Percentiles rank a stretch among this genome's conserved stretches.
phyloP scores from a whole-genome alignment of 495 filamentous ascomycete species.

The Penicillium soppii region DNA sequence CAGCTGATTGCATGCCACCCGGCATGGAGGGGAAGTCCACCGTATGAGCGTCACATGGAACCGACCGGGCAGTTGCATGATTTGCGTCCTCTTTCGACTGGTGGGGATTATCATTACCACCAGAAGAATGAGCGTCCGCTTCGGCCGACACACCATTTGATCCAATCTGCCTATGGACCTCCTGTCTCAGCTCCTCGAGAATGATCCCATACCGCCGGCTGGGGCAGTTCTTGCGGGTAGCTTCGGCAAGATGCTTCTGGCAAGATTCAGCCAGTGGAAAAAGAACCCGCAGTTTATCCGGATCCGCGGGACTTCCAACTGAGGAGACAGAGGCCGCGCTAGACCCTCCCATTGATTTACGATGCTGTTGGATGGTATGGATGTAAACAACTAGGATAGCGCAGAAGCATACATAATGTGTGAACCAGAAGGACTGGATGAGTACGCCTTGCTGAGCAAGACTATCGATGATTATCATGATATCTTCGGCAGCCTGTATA shows the following conservation, averaged over 20 bases:
- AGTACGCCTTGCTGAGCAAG: slow-evolving; percentile 39
- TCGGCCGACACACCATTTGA: slow-evolving; percentile 11
- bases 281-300: slow-evolving; percentile 26
- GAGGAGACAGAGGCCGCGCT: slow-evolving; percentile 20
- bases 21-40: slow-evolving; percentile 7
- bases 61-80: neutral
- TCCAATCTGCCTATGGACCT: slow-evolving; percentile 41
- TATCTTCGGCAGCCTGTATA: slow-evolving; percentile 42
- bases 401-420: slow-evolving; percentile 54
- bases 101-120: slow-evolving; percentile 1
- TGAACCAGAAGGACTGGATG: slow-evolving; percentile 51
- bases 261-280: slow-evolving; percentile 45
- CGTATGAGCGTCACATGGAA: slow-evolving; percentile 13
- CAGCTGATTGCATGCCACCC: slow-evolving; percentile 1
- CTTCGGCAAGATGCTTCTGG: slow-evolving; percentile 49
- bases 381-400: slow-evolving; percentile 56
- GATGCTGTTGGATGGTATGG: slow-evolving; percentile 52
- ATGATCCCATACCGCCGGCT: slow-evolving; percentile 54
- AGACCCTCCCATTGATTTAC: slow-evolving; percentile 16
- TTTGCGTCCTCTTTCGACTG: slow-evolving; percentile 1
- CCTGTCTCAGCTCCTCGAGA: slow-evolving; percentile 44
- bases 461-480: slow-evolving; percentile 38
- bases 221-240: slow-evolving; percentile 48
- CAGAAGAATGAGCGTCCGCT: neutral
- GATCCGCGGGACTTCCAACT: slow-evolving; percentile 18